Evolutionary conservation across 1,284 basidiomycete species (phyloP).

Genomic region (Leccinum subfulvum): DNA sequence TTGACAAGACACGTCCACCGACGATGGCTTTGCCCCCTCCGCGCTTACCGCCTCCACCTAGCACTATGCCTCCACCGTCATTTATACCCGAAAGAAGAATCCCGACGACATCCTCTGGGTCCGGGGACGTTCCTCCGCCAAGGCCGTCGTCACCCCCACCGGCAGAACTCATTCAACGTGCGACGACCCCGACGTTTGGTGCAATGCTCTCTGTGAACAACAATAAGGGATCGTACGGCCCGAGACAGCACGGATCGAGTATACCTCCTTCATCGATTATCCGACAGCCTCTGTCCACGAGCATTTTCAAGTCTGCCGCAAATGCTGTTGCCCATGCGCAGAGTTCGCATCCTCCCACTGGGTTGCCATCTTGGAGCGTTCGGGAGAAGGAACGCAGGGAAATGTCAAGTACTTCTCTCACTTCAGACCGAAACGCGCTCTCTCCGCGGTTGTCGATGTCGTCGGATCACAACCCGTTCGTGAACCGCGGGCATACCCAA

Average conservation of each 20-base stretch:
- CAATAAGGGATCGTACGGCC: constrained; percentile 43
- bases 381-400: constrained; percentile 53
- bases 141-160: constrained; percentile 88
- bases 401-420: constrained; percentile 62
- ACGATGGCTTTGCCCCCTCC: constrained; percentile 85
- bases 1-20: constrained; percentile 82
- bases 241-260: constrained; percentile 63
- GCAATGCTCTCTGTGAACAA: constrained; percentile 61
- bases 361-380: constrained; percentile 44
- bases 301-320: constrained; percentile 66
- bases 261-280: constrained; percentile 66
- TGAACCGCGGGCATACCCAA: constrained; percentile 37
- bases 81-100: constrained; percentile 71
- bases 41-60: constrained; percentile 72
- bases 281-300: constrained; percentile 73
- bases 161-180: constrained; percentile 81
- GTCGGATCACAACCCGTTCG: constrained; percentile 60
- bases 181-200: constrained; percentile 79
- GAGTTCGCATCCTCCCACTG: constrained; percentile 40
- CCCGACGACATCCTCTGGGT: constrained; percentile 49
- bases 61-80: constrained; percentile 69
- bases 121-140: constrained; percentile 65
- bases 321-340: constrained; percentile 55
- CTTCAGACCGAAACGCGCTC: constrained; percentile 59
- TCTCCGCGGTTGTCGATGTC: constrained; percentile 80